Evolutionary conservation across 306 rosid genomes (phyloP), one percentile per base, ranked within the genome.

Genomic region (Abrus precatorius): DNA sequence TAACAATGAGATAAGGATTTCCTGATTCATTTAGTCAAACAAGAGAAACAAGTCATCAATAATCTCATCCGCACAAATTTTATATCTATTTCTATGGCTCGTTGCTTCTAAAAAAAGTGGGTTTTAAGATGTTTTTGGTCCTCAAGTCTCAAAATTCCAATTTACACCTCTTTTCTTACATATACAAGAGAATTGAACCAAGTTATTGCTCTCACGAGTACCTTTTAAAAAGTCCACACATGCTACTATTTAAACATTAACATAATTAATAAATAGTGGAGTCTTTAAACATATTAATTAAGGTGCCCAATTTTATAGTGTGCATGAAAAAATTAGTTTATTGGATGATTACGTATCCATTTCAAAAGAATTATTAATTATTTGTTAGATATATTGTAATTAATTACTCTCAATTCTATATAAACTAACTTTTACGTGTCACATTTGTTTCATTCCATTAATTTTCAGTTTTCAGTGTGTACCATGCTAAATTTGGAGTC

Each of bases 1-100:
- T 14, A 48, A 38, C 40, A 49, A 57, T 36, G 32, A 40, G 80
- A 83, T 65, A 83, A 78, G 80, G 66, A 78, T 64, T 44, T 40
- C 38, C 30, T 3, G 9, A n/a, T n/a, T n/a, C n/a, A n/a, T n/a
- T n/a, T n/a, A 9, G 83, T 72, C 70, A 77, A 83, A 77, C 44
- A 52, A 41, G 11, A 9, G 0, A 55, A 78, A 69, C 65, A 7
- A 36, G 5, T 70, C 0, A 66, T 57, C 43, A 70, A 83, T 32
- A 9, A 44, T 13, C 79, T 62, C 70, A 52, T 65, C 59, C 71
- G 1, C 71, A 27, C 63, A 59, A 68, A 69, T 33, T 55, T 41
- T 71, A 57, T 57, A 64, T 62, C 41, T 61, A 10, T 41, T 62
- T 71, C 53, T 10, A 5, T 55, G 5, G 3, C 2, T 66, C 9